Percentiles rank a stretch among this genome's conserved stretches.
Evolutionary conservation across 805 yeast species (phyloP).

Genomic region (Candida tallmaniae): DNA sequence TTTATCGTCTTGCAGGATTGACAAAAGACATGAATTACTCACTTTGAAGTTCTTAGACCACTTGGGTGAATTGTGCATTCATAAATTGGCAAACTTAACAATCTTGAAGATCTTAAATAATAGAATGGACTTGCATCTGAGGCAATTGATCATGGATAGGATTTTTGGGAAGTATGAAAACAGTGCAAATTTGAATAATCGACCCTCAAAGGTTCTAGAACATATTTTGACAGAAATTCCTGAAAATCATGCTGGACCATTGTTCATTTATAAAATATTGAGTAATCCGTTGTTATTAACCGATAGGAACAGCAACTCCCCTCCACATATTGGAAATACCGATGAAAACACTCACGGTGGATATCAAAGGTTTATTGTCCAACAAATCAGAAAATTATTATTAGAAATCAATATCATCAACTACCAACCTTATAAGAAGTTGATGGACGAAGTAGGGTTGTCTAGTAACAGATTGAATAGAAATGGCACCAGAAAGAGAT

Average conservation of each 20-base stretch:
- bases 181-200: slow-evolving; percentile 20
- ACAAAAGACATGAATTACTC: slow-evolving; percentile 61
- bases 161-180: slow-evolving; percentile 53
- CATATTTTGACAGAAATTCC: slow-evolving; percentile 57
- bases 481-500: slow-evolving; percentile 13
- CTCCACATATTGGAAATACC: slow-evolving; percentile 38
- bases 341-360: slow-evolving; percentile 18
- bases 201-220: slow-evolving; percentile 49
- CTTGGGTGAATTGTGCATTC: slow-evolving; percentile 62
- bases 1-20: slow-evolving; percentile 18
- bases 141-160: slow-evolving; percentile 55
- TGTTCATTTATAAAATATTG: slow-evolving; percentile 72
- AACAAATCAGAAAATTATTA: slow-evolving; percentile 60
- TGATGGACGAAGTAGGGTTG: slow-evolving; percentile 90
- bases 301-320: slow-evolving; percentile 12
- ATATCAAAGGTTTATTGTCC: slow-evolving; percentile 52
- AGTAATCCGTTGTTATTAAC: slow-evolving; percentile 59
- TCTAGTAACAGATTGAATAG: slow-evolving; percentile 30
- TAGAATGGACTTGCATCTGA: slow-evolving; percentile 59
- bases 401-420: slow-evolving; percentile 52
- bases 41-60: slow-evolving; percentile 59
- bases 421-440: slow-evolving; percentile 72
- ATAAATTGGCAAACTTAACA: slow-evolving; percentile 81
- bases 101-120: slow-evolving; percentile 72
- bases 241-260: slow-evolving; percentile 48